Base-by-base conservation (phyloP, 805 yeast genomes). In the Candida taoyuanica region DNA sequence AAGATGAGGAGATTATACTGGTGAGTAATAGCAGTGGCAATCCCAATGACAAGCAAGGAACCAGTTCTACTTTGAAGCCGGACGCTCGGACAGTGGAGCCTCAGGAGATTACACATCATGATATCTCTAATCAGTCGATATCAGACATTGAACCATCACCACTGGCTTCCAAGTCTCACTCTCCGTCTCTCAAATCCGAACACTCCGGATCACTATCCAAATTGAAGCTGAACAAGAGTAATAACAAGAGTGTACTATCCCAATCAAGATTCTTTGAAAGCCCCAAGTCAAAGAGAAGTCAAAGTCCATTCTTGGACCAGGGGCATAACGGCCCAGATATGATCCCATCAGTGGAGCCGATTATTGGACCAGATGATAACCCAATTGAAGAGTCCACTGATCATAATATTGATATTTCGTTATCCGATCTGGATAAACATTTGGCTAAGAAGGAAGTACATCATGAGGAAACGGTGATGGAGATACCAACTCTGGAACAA, bases 311-410 rank as follows among this genome's bases (percentile, higher is more conserved):
- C 34, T 29, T 55, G 9, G 59, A 55, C 39, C 39, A 39, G 2
- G 25, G 18, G 8, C 48, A 48, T 23, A 37, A 39, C 29, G 56
- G 55, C 2, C 17, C 40, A 8, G 55, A 50, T 32, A 34, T n/a
- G n/a, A n/a, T n/a, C n/a, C n/a, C n/a, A n/a, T n/a, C n/a, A n/a
- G n/a, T n/a, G n/a, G n/a, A n/a, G n/a, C n/a, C n/a, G n/a, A 14
- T 40, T 1, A 34, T 45, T 17, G 44, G 36, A 0, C 31, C 45
- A 3, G 47, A 49, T 31, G 59, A 55, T 29, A 49, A 21, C 9
- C 59, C 59, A n/a, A 44, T 55, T 14, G 59, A 52, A 39, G 59
- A 54, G 24, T 53, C 58, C 16, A 55, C 58, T 3, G 56, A 52
- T 34, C 56, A 55, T 33, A 52, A 51, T 32, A 52, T 55, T 19